A percentile compares a stretch with the other conserved stretches of the same genome.
Conservation (phyloP, 2,329 filamentous ascomycete species). For the Ophiocordyceps sinensis region DNA sequence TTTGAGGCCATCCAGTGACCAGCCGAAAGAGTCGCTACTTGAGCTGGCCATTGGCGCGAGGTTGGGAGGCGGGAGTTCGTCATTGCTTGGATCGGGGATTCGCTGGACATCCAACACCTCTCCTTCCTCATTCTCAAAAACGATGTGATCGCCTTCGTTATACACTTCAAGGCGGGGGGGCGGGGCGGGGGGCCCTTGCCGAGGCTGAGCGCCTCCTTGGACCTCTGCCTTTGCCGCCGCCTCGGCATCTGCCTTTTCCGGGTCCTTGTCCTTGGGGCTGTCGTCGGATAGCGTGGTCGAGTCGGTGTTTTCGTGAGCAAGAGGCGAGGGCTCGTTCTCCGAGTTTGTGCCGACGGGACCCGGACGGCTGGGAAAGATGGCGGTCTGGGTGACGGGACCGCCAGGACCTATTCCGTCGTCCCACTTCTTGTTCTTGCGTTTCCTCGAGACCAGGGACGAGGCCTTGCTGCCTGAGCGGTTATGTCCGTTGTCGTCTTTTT, state of each 20-base stretch:
- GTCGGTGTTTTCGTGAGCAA: slow-evolving; percentile 16
- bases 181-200: slow-evolving; percentile 1
- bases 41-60: slow-evolving; percentile 2
- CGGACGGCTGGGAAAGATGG: slow-evolving; percentile 57
- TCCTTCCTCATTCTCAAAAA: slow-evolving; percentile 77
- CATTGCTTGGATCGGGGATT: slow-evolving; percentile 3
- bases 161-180: slow-evolving; percentile 48
- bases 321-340: slow-evolving; percentile 16
- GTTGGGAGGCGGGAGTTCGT: background rate
- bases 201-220: no score
- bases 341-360: slow-evolving; percentile 9
- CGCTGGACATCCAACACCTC: slow-evolving; percentile 60
- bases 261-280: slow-evolving; percentile 15
- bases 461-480: slow-evolving; percentile 40
- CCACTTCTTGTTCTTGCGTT: slow-evolving; percentile 52
- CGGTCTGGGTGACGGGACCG: slow-evolving; percentile 79
- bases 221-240: slow-evolving; percentile 6
- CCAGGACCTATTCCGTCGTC: slow-evolving; percentile 64
- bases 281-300: slow-evolving; percentile 18
- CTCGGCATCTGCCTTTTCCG: slow-evolving; percentile 9
- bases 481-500: slow-evolving; percentile 58
- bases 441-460: slow-evolving; percentile 44
- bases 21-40: slow-evolving; percentile 6
- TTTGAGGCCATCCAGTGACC: slow-evolving; percentile 28
- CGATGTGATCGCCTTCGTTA: slow-evolving; percentile 62